Percentiles rank a stretch among this genome's conserved stretches.
These are phyloP conservation scores for Leersia perrieri DNA, from an alignment of 176 grass and related monocot genomes.

Conservation along the genomic window DNA sequence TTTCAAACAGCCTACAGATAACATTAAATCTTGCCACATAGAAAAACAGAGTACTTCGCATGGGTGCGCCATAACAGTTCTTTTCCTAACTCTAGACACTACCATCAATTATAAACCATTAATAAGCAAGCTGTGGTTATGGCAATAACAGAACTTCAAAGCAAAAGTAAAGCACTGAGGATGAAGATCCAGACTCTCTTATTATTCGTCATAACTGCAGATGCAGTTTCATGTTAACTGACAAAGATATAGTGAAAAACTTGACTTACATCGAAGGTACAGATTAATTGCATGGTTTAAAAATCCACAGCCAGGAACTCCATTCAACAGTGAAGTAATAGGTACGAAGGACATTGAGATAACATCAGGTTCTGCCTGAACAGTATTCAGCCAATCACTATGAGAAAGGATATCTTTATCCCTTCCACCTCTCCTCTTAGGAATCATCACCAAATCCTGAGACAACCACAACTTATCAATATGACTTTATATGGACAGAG, in stretches of 20 bases:
- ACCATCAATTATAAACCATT: not conserved
- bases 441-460: constrained; percentile 76
- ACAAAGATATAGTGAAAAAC: constrained; percentile 13
- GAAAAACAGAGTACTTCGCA: not conserved
- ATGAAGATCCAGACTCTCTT: not conserved
- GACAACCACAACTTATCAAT: constrained; percentile 14
- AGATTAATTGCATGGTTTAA: constrained; percentile 95
- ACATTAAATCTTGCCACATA: not conserved
- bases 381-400: constrained; percentile 71
- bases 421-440: constrained; percentile 88
- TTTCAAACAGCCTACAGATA: constrained; percentile 1
- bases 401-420: constrained; percentile 70
- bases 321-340: constrained; percentile 95
- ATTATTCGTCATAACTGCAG: not conserved
- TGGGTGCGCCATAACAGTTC: not conserved
- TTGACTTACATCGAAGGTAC: constrained; percentile 84
- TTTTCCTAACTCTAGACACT: not conserved
- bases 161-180: not conserved
- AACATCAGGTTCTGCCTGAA: constrained; percentile 80
- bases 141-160: not conserved
- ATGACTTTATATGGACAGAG: not conserved
- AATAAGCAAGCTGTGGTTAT: not conserved
- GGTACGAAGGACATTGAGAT: constrained; percentile 97
- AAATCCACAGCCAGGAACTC: constrained; percentile 96
- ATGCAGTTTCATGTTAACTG: not conserved